These are phyloP conservation scores for Quaeritorhiza haematococci DNA, from an alignment of 371 early-diverging fungal species.

Conservation along the genomic window DNA sequence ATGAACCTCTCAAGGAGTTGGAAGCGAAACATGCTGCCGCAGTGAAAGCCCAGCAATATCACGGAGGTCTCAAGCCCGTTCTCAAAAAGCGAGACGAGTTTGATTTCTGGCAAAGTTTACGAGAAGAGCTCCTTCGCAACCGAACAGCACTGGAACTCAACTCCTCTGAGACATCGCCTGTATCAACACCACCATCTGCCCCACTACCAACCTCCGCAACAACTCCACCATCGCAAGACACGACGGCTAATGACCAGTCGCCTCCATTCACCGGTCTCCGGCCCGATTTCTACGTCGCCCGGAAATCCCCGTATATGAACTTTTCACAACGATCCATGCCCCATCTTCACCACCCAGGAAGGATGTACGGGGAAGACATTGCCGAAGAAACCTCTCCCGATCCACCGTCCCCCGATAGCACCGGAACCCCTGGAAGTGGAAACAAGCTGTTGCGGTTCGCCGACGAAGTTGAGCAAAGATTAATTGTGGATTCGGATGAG, in stretches of 20 bases:
- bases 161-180: neutral
- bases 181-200: no score
- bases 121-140: neutral
- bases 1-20: slow-evolving; percentile 1
- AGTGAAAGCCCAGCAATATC: neutral
- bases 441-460: no score
- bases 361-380: neutral
- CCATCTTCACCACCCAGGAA: slow-evolving; percentile 1
- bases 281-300: no score
- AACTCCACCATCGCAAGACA: no score
- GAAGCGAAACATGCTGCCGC: slow-evolving; percentile 11
- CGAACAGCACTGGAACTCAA: neutral
- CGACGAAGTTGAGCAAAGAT: no score
- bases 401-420: neutral
- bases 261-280: no score
- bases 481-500: neutral
- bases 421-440: neutral
- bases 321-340: neutral
- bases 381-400: neutral
- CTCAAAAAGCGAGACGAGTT: neutral
- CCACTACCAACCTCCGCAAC: no score
- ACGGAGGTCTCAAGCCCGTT: neutral
- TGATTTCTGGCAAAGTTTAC: neutral
- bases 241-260: no score
- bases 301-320: neutral